Percentiles rank a stretch among this genome's conserved stretches.
phyloP scores from a whole-genome alignment of 371 early-diverging fungal genomes.

The Apophysomyces ossiformis region DNA sequence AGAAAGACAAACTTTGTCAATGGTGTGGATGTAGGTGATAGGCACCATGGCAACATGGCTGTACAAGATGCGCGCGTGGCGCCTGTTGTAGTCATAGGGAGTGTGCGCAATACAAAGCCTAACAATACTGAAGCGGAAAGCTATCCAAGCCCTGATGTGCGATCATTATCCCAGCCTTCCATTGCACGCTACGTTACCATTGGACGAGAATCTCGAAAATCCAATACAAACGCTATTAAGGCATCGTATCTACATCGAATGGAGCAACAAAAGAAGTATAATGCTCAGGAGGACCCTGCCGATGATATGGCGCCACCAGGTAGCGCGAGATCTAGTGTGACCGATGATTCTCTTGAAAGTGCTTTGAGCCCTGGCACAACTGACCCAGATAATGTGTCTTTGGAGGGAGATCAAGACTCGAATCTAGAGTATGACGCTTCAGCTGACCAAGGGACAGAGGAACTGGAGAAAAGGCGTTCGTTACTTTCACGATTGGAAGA shows the following conservation, averaged over 20 bases:
- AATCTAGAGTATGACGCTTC: slow-evolving; percentile 11
- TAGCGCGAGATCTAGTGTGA: slow-evolving; percentile 10
- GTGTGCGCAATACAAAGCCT: slow-evolving; percentile 15
- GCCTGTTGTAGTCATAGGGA: slow-evolving; percentile 40
- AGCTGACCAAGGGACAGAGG: slow-evolving; percentile 22
- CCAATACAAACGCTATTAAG: slow-evolving; percentile 4
- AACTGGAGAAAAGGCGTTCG: slow-evolving; percentile 32
- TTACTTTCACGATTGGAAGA: slow-evolving; percentile 30
- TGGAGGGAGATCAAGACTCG: slow-evolving; percentile 14
- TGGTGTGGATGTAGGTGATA: slow-evolving; percentile 30
- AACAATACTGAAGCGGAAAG: neutral
- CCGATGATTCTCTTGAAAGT: slow-evolving; percentile 46
- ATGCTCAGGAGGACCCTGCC: slow-evolving; percentile 16
- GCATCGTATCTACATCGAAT: slow-evolving; percentile 14
- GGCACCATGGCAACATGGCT: slow-evolving; percentile 34
- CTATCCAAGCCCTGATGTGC: neutral
- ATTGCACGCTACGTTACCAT: slow-evolving; percentile 13
- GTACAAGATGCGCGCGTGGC: slow-evolving; percentile 29
- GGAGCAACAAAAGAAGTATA: slow-evolving; percentile 14
- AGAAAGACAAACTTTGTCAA: slow-evolving; percentile 23
- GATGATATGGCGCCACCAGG: neutral
- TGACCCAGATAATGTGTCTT: slow-evolving; percentile 10
- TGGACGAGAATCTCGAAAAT: slow-evolving; percentile 1
- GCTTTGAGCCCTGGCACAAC: slow-evolving; percentile 43
- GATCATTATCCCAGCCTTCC: slow-evolving; percentile 12